Percentiles rank a stretch among this genome's conserved stretches.
These are phyloP conservation scores for Phanerochaete sordida DNA, from an alignment of 768 basidiomycete species.

Conservation along the genomic window DNA sequence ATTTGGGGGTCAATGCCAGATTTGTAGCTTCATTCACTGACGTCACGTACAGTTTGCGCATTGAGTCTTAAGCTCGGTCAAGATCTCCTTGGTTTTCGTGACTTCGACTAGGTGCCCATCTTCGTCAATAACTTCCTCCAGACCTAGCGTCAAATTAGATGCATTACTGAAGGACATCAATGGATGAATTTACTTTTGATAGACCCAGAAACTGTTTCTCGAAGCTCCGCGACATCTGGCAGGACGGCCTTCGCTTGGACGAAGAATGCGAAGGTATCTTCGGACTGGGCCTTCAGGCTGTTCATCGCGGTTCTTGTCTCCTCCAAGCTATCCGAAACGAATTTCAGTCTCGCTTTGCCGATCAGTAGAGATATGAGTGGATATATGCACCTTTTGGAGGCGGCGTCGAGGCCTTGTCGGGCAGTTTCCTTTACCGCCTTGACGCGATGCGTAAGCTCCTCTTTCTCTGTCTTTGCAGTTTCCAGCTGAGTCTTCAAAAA, in stretches of 20 bases:
- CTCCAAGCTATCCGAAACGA: conserved; percentile 17
- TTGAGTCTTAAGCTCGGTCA: conserved; percentile 18
- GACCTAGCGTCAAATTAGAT: conserved; percentile 12
- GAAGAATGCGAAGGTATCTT: conserved; percentile 15
- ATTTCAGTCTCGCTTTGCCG: neutral
- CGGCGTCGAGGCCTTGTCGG: conserved; percentile 19
- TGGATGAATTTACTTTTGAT: conserved; percentile 18
- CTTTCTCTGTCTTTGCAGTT: conserved; percentile 18
- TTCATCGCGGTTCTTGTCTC: conserved; percentile 12
- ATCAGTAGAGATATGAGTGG: neutral
- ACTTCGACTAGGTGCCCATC: conserved; percentile 14
- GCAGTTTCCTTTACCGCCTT: conserved; percentile 22
- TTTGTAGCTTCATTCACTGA: neutral
- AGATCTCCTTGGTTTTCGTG: conserved; percentile 10
- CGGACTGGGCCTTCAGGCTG: conserved; percentile 22
- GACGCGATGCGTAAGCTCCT: conserved; percentile 20
- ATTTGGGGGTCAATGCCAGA: neutral
- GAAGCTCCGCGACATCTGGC: conserved; percentile 19
- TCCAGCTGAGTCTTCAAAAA: conserved; percentile 21
- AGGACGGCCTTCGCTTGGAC: conserved; percentile 18
- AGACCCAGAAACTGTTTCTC: conserved; percentile 11
- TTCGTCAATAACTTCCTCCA: conserved; percentile 20
- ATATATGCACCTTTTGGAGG: conserved; percentile 18
- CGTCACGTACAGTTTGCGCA: conserved; percentile 18
- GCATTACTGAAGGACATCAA: too few species aligned